These are phyloP conservation scores for Clavispora santaluciae DNA, from an alignment of 805 yeast species.

Conservation along the genomic window DNA sequence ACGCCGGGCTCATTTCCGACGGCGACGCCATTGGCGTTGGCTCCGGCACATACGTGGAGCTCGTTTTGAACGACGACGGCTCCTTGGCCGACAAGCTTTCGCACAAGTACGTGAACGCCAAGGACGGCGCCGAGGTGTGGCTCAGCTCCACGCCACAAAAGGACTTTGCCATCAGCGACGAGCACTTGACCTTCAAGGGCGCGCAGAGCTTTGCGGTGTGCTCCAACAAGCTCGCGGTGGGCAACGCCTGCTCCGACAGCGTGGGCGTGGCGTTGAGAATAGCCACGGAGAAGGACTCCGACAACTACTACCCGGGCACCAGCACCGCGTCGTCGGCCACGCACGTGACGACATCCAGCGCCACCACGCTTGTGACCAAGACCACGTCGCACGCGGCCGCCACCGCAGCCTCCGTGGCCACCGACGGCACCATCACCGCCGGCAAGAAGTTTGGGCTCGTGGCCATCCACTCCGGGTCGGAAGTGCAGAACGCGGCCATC, in stretches of 20 bases:
- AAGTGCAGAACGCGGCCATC: slow-evolving; percentile 22
- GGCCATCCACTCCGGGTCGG: slow-evolving; percentile 22
- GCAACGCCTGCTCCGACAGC: neutral
- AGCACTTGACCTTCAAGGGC: slow-evolving; percentile 5
- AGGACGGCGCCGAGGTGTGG: slow-evolving; percentile 5
- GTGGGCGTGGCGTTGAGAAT: slow-evolving; percentile 1
- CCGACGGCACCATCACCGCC: neutral
- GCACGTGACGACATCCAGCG: slow-evolving; percentile 3
- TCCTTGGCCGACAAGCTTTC: slow-evolving; percentile 18
- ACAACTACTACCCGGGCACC: slow-evolving; percentile 1
- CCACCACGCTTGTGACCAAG: slow-evolving; percentile 4
- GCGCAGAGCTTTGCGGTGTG: slow-evolving; percentile 4
- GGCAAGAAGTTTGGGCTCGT: slow-evolving; percentile 16
- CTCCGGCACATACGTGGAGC: slow-evolving; percentile 8
- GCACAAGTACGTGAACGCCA: slow-evolving; percentile 14
- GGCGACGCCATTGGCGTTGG: slow-evolving; percentile 9
- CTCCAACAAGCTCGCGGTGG: neutral
- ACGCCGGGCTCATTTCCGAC: slow-evolving; percentile 3
- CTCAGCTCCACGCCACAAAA: slow-evolving; percentile 7
- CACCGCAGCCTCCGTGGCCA: slow-evolving; percentile 1
- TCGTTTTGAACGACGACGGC: slow-evolving; percentile 21
- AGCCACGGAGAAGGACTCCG: neutral
- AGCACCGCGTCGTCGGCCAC: slow-evolving; percentile 5
- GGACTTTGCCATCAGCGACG: slow-evolving; percentile 11
- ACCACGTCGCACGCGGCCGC: slow-evolving; percentile 5